Evolutionary conservation across 2,329 filamentous ascomycete genomes (phyloP).

Genomic region (Xylariales sp.): DNA sequence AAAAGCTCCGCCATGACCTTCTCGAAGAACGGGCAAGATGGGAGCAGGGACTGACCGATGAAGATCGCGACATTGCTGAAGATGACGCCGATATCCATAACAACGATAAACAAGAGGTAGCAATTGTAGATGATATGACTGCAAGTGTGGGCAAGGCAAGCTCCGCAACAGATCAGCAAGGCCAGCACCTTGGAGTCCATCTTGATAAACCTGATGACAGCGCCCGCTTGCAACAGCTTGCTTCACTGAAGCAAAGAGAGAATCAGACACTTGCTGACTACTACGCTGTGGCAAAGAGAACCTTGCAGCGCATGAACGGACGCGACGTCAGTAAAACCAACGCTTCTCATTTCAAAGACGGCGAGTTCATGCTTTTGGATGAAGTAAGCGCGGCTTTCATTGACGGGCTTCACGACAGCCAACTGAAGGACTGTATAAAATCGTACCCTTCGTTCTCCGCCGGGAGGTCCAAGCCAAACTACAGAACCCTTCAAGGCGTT

Average conservation of each 20-base stretch:
- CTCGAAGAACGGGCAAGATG: conserved; percentile 64
- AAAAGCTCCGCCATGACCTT: conserved; percentile 56
- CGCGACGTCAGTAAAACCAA: conserved; percentile 48
- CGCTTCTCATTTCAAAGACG: conserved; percentile 32
- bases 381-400: conserved; percentile 51
- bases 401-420: conserved; percentile 43
- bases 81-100: conserved; percentile 25
- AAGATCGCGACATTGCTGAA: conserved; percentile 31
- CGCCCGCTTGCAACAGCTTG: conserved; percentile 5
- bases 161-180: conserved; percentile 19
- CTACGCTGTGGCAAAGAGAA: conserved; percentile 43
- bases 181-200: conserved; percentile 14
- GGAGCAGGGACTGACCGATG: conserved; percentile 53
- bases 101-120: conserved; percentile 13
- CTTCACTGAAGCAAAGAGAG: conserved; percentile 35
- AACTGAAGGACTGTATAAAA: conserved; percentile 40
- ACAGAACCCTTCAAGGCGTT: conserved; percentile 49
- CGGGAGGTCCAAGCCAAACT: conserved; percentile 22
- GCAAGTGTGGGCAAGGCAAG: not conserved
- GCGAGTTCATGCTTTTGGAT: conserved; percentile 46
- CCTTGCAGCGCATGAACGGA: conserved; percentile 43
- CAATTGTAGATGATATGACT: not conserved
- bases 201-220: not conserved
- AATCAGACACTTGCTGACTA: conserved; percentile 41
- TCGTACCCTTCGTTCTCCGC: conserved; percentile 43